Evolutionary conservation across 192 early-diverging fungal genomes (phyloP).

Genomic region (Entrophospora sp.): DNA sequence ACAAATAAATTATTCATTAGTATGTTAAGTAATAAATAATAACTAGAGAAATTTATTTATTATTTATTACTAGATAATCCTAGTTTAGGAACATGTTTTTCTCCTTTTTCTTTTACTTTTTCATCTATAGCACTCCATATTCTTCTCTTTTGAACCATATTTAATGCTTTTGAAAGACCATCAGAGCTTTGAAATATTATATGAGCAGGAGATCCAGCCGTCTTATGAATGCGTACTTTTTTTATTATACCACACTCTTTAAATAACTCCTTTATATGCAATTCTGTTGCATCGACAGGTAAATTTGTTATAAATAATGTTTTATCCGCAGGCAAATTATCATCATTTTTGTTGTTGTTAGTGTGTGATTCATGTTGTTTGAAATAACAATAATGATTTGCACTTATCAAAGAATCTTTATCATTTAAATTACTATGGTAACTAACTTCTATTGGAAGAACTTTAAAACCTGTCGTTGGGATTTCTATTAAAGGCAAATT

Average conservation of each 20-base stretch:
- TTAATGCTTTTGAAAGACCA: slow-evolving; percentile 51
- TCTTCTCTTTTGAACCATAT: slow-evolving; percentile 46
- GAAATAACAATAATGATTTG: slow-evolving; percentile 29
- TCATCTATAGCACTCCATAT: slow-evolving; percentile 46
- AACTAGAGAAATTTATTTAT: too few species aligned
- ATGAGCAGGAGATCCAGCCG: slow-evolving; percentile 51
- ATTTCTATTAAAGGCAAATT: neutral
- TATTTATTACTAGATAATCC: too few species aligned
- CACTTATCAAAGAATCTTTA: neutral
- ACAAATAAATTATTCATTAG: too few species aligned
- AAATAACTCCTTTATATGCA: slow-evolving; percentile 53
- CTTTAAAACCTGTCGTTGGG: neutral
- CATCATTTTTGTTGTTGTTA: too few species aligned
- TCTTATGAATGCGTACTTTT: slow-evolving; percentile 43
- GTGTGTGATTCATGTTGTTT: slow-evolving; percentile 31
- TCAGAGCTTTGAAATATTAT: slow-evolving; percentile 61
- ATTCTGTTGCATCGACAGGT: slow-evolving; percentile 57
- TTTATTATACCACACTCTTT: slow-evolving; percentile 44
- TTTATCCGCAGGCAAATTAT: slow-evolving; percentile 47
- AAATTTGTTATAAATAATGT: slow-evolving; percentile 61
- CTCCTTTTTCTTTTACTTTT: too few species aligned
- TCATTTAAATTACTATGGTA: neutral
- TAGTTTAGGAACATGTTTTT: too few species aligned
- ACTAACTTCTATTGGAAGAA: neutral
- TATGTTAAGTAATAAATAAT: too few species aligned